Conservation (phyloP, 495 filamentous ascomycete species). For the Xylaria palmicola region DNA sequence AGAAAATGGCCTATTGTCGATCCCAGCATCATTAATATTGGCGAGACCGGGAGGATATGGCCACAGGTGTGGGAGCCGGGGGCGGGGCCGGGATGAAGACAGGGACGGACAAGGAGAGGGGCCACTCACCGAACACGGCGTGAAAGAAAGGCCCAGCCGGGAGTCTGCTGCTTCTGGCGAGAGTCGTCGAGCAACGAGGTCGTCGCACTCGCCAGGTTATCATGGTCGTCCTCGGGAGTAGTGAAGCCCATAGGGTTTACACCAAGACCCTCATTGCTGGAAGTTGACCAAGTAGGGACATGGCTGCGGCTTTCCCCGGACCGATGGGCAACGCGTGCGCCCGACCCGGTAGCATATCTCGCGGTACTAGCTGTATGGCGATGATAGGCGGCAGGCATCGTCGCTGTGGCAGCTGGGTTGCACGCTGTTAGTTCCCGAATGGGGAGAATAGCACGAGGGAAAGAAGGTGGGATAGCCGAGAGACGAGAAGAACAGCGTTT, state of each 20-base stretch:
- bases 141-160: slow-evolving; percentile 7
- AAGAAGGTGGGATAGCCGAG: no score
- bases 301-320: slow-evolving; percentile 14
- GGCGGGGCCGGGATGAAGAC: slow-evolving; percentile 5
- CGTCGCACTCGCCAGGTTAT: slow-evolving; percentile 2
- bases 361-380: slow-evolving; percentile 14
- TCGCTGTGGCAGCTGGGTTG: neutral
- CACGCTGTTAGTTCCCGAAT: neutral
- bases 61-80: neutral
- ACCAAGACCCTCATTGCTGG: slow-evolving; percentile 17
- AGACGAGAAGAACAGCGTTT: neutral
- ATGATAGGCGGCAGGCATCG: slow-evolving; percentile 20
- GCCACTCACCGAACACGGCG: slow-evolving; percentile 16
- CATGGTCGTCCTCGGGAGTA: slow-evolving; percentile 1
- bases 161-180: slow-evolving; percentile 3
- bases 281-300: slow-evolving; percentile 18
- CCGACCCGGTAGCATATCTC: slow-evolving; percentile 5
- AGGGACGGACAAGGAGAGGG: neutral
- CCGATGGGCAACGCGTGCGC: slow-evolving; percentile 10
- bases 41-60: neutral
- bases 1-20: slow-evolving; percentile 21
- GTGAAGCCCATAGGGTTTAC: slow-evolving; percentile 5
- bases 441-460: neutral
- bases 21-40: slow-evolving; percentile 25
- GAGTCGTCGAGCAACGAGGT: slow-evolving; percentile 11